Conservation (phyloP, 2,329 filamentous ascomycete genomes). For the Stachybotrys chartarum region DNA sequence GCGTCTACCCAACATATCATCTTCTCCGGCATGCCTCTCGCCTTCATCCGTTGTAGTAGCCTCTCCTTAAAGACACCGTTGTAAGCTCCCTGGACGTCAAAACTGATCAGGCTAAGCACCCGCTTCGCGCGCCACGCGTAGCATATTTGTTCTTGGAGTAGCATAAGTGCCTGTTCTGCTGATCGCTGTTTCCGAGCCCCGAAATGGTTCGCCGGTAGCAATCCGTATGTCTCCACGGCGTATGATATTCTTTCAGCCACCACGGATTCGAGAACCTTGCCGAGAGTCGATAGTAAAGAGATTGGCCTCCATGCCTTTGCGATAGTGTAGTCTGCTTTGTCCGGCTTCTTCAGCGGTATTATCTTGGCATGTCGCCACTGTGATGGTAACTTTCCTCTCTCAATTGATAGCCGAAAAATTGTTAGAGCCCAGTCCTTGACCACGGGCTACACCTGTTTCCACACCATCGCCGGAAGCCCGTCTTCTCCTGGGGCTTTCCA, state of each 20-base stretch:
- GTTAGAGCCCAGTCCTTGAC: slow-evolving; percentile 1
- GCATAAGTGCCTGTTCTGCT: slow-evolving; percentile 4
- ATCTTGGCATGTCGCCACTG: slow-evolving; percentile 13
- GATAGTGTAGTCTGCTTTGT: slow-evolving; percentile 15
- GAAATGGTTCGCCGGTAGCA: slow-evolving; percentile 6
- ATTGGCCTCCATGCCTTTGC: slow-evolving; percentile 17
- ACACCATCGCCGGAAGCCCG: slow-evolving; percentile 3
- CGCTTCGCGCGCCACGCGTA: slow-evolving; percentile 2
- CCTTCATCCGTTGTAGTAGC: slow-evolving; percentile 6
- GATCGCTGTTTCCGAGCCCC: slow-evolving; percentile 6
- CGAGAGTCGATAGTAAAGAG: slow-evolving; percentile 15
- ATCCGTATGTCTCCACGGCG: slow-evolving; percentile 3
- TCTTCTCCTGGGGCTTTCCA: slow-evolving; percentile 7
- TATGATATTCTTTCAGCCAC: slow-evolving; percentile 8
- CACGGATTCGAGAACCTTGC: slow-evolving; percentile 9
- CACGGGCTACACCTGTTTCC: slow-evolving; percentile 3
- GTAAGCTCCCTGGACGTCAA: slow-evolving; percentile 8
- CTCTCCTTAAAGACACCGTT: slow-evolving; percentile 9
- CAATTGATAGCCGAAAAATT: slow-evolving; percentile 3
- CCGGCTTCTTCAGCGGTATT: slow-evolving; percentile 18
- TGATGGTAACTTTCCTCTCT: slow-evolving; percentile 4
- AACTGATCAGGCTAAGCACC: slow-evolving; percentile 6
- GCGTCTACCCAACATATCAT: slow-evolving; percentile 6
- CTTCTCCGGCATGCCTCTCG: slow-evolving; percentile 6
- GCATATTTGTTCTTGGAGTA: slow-evolving; percentile 6